Base-by-base conservation (phyloP, 495 filamentous ascomycete species). In the Penicillium cosmopolitanum region DNA sequence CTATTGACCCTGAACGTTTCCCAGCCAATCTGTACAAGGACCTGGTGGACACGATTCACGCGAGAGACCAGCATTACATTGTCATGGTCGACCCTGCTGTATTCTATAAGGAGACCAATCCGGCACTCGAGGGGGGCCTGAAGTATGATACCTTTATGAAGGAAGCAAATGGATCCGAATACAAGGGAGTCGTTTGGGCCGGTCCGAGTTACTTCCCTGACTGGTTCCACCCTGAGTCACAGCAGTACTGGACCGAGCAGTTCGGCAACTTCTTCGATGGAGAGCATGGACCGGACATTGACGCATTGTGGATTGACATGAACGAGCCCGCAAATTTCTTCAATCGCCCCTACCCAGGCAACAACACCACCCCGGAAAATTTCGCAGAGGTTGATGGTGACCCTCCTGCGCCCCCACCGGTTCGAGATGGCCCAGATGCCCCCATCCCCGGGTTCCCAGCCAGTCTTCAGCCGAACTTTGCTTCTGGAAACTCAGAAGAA, bases 251-350 rank as follows among this genome's bases (percentile, higher is more conserved):
- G 66, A 62, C n/a, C n/a, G 47, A 64, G 33, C 55, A 64, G 25
- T 59, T 64, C 38, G 5, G 19, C 34, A 51, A 33, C 4, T 55
- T 56, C 47, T 64, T 59, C 42, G 56, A 64, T 35, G 56, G 56
- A n/a, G 35, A 19, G n/a, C 48, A 51, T 13, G 60, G 62, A n/a
- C 54, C 53, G 4, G 57, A 65, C 25, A 61, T 68, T 31, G 66
- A 68, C 43, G 66, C 59, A 2, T 28, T 68, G 11, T 69, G 66
- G 66, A 69, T 69, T 28, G 66, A 69, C 48, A 69, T 69, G 66
- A 69, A 66, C 43, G 66, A 69, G 51, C 56, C 62, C 8, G 56
- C 60, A 12, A 62, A 57, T 42, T 66, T 61, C 55, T 66, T 16
- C 9, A 44, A 44, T 10, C 42, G 56, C 23, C 65, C 56, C 13